Evolutionary conservation across 257 asterid species (phyloP).

Genomic region (Misopates orontium): DNA sequence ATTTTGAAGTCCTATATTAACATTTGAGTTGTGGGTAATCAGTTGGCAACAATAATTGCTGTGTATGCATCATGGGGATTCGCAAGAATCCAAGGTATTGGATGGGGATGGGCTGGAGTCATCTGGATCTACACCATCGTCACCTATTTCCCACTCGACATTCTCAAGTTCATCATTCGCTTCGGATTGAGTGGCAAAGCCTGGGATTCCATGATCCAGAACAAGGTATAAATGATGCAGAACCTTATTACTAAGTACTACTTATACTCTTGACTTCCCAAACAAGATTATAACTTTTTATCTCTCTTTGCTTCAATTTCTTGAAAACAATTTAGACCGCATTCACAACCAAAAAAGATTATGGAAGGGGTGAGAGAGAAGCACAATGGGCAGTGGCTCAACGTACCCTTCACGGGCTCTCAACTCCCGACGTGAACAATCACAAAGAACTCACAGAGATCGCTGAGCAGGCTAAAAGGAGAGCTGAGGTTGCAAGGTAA

Average conservation of each 20-base stretch:
- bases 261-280: not conserved
- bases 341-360: constrained; percentile 54
- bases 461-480: constrained; percentile 52
- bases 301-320: not conserved
- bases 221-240: constrained; percentile 37
- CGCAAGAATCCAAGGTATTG: constrained; percentile 65
- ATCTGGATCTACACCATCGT: constrained; percentile 70
- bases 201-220: constrained; percentile 50
- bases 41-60: constrained; percentile 61
- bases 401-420: constrained; percentile 54
- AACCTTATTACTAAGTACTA: not conserved
- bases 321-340: constrained; percentile 36
- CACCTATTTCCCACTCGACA: constrained; percentile 72
- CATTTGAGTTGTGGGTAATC: constrained; percentile 15
- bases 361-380: constrained; percentile 50
- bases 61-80: constrained; percentile 73
- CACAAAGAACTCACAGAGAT: constrained; percentile 49
- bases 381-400: constrained; percentile 62
- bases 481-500: constrained; percentile 56
- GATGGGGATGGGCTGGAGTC: constrained; percentile 84
- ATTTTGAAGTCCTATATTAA: not conserved
- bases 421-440: constrained; percentile 34
- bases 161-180: constrained; percentile 63
- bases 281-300: not conserved
- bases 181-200: constrained; percentile 48